These are phyloP conservation scores for Xylaria hypoxylon DNA, from an alignment of 2,329 filamentous ascomycete genomes.

Conservation along the genomic window DNA sequence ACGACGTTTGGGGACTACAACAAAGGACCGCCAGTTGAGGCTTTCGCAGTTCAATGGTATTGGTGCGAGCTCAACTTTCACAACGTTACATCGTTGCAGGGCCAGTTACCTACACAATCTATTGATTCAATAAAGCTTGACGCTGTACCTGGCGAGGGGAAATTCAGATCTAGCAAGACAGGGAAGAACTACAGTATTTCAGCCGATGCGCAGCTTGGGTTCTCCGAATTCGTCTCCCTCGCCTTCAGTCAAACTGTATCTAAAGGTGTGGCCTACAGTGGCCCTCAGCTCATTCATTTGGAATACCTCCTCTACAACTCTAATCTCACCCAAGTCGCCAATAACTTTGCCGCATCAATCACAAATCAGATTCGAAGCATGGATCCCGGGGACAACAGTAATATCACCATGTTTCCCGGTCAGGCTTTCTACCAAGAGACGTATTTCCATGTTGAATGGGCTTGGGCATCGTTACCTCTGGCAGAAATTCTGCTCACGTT, in stretches of 20 bases:
- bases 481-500: too few relatives aligned
- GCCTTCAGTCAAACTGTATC: slow-evolving; percentile 4
- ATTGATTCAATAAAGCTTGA: slow-evolving; percentile 7
- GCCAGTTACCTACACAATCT: not conserved
- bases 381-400: not conserved
- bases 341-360: slow-evolving; percentile 2
- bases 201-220: not conserved
- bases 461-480: too few relatives aligned
- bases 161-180: not conserved
- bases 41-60: slow-evolving; percentile 1
- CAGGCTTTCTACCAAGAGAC: slow-evolving; percentile 2
- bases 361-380: slow-evolving; percentile 4
- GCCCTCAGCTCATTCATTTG: slow-evolving; percentile 7
- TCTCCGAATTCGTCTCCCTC: not conserved
- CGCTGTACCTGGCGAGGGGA: too few relatives aligned
- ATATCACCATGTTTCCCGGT: slow-evolving; percentile 1
- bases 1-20: too few relatives aligned
- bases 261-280: not conserved
- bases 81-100: not conserved
- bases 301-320: slow-evolving; percentile 4
- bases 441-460: not conserved
- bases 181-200: not conserved
- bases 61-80: slow-evolving; percentile 3
- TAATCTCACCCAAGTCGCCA: not conserved
- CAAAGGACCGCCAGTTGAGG: not conserved